Evolutionary conservation across 2,329 filamentous ascomycete genomes (phyloP).

Genomic region (Sphaerulina musiva): DNA sequence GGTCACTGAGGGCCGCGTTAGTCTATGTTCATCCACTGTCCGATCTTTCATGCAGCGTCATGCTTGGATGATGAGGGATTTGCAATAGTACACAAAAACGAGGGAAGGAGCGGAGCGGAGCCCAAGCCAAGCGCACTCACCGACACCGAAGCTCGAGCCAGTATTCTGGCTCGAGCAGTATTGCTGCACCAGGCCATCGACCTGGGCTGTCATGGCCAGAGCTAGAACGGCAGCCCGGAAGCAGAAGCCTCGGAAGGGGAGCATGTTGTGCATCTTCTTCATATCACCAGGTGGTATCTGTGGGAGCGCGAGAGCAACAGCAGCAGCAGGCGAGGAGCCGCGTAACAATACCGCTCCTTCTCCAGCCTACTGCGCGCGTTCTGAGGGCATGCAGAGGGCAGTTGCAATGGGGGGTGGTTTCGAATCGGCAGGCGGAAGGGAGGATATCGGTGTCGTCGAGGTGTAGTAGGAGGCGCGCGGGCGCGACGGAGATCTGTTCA

Average conservation of each 20-base stretch:
- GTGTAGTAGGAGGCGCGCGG: background rate
- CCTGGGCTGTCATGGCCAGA: conserved; percentile 8
- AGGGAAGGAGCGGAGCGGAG: no score
- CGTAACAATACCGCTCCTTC: conserved; percentile 14
- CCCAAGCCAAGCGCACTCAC: conserved; percentile 23
- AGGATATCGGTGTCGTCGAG: background rate
- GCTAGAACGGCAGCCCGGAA: conserved; percentile 14
- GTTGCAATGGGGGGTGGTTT: conserved; percentile 7
- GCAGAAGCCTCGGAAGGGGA: conserved; percentile 23
- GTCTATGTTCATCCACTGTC: background rate
- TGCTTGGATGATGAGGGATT: background rate
- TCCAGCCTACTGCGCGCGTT: conserved; percentile 2
- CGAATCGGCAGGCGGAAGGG: conserved; percentile 13
- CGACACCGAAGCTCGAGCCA: conserved; percentile 30
- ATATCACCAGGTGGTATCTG: background rate
- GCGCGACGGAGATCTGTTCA: background rate
- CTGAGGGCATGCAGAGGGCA: conserved; percentile 14
- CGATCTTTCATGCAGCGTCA: conserved; percentile 1
- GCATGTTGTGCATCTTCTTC: conserved; percentile 26
- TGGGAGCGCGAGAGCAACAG: background rate
- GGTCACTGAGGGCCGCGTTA: conserved; percentile 26
- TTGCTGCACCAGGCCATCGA: conserved; percentile 28
- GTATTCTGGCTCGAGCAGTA: conserved; percentile 45
- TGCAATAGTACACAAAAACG: no score
- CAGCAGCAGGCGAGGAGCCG: background rate